Evolutionary conservation across 2,329 filamentous ascomycete species (phyloP).

Genomic region (Chaetomium olivaceum): DNA sequence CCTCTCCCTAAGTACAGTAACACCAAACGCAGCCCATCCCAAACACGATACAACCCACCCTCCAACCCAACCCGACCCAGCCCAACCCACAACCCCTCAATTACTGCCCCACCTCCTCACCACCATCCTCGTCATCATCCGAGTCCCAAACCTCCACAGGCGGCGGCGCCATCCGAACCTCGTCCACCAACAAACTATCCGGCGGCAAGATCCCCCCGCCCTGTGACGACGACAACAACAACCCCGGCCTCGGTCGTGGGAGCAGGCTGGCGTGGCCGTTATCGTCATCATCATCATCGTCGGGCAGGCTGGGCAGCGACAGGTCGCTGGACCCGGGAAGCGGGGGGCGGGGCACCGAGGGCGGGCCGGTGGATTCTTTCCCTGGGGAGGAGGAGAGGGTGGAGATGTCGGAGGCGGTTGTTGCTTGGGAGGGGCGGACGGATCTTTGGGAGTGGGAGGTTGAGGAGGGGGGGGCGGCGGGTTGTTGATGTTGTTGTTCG

Average conservation of each 20-base stretch:
- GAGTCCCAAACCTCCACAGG: conserved; percentile 43
- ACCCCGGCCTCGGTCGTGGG: not conserved
- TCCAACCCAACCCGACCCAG: not conserved
- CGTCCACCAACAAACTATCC: conserved; percentile 46
- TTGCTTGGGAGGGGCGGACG: conserved; percentile 47
- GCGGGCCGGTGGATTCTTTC: conserved; percentile 13
- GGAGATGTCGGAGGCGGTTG: conserved; percentile 44
- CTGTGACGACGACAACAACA: conserved; percentile 20
- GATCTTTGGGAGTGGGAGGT: conserved; percentile 9
- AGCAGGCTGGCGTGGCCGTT: not conserved
- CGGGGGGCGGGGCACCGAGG: conserved; percentile 22
- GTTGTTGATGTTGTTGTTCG: not conserved
- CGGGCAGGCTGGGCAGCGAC: conserved; percentile 15
- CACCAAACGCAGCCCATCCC: not conserved
- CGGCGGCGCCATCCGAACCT: conserved; percentile 30
- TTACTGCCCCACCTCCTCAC: not conserved
- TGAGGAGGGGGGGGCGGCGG: not conserved
- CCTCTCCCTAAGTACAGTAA: not conserved
- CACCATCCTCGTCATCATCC: conserved; percentile 14
- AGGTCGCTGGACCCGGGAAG: conserved; percentile 16
- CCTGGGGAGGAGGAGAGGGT: not conserved
- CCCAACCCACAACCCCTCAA: not conserved
- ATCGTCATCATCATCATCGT: not conserved
- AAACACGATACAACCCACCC: not conserved
- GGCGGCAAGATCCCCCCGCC: conserved; percentile 21